Evolutionary conservation across 2,329 filamentous ascomycete genomes (phyloP).

Genomic region (Cladobotryum mycophilum): DNA sequence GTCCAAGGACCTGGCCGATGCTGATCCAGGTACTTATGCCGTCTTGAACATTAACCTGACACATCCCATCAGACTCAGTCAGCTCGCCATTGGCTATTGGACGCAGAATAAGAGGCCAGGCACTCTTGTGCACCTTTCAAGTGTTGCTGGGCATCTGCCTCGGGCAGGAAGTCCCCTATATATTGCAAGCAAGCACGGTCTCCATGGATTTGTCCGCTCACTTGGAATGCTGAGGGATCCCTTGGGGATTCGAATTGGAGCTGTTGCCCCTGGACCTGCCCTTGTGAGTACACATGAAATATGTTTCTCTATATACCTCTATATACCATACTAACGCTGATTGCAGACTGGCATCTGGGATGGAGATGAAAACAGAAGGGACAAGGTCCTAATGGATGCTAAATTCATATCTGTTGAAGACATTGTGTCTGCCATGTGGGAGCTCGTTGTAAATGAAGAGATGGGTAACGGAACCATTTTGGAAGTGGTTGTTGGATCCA

Average conservation of each 20-base stretch:
- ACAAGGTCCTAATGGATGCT: conserved; percentile 19
- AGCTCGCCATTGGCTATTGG: conserved; percentile 34
- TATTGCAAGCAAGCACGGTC: conserved; percentile 30
- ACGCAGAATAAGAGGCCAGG: conserved; percentile 23
- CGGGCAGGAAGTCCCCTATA: conserved; percentile 29
- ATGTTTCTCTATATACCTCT: background rate
- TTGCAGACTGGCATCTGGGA: conserved; percentile 27
- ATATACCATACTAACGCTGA: background rate
- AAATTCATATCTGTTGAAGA: conserved; percentile 24
- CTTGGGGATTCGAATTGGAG: conserved; percentile 27
- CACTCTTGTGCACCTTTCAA: conserved; percentile 16
- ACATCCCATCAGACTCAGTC: conserved; percentile 30
- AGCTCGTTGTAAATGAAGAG: conserved; percentile 19
- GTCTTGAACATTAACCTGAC: conserved; percentile 31
- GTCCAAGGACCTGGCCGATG: conserved; percentile 23
- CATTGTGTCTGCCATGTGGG: conserved; percentile 26
- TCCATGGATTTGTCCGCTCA: conserved; percentile 29
- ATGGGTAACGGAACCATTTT: conserved; percentile 27
- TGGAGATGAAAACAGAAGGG: conserved; percentile 24
- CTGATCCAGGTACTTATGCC: conserved; percentile 27
- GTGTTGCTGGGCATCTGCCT: conserved; percentile 7
- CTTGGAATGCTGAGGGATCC: conserved; percentile 24
- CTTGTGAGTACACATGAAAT: conserved; percentile 17
- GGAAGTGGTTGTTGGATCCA: conserved; percentile 21
- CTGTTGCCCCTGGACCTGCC: conserved; percentile 28